Evolutionary conservation across 202 grass and related monocot genomes (phyloP).

Genomic region (Panicum hallii): DNA sequence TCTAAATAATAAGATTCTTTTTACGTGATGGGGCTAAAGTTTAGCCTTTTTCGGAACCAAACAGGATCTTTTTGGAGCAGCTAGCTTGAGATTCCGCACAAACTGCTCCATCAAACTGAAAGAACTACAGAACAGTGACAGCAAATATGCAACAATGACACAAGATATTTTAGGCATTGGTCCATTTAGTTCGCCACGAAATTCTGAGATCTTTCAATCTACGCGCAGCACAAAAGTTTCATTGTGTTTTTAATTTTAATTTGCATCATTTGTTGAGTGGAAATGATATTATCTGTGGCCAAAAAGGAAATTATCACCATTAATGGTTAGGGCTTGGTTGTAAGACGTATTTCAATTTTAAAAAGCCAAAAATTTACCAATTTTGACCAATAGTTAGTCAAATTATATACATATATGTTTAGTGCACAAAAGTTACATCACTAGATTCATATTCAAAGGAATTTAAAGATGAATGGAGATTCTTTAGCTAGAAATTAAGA

Average conservation of each 20-base stretch:
- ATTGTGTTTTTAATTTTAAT: neutral
- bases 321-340: too few relatives aligned
- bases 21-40: too few relatives aligned
- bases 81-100: neutral
- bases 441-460: neutral
- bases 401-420: too few relatives aligned
- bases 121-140: conserved; percentile 7
- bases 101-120: neutral
- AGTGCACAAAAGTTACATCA: neutral
- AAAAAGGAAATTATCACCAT: neutral
- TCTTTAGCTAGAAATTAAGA: neutral
- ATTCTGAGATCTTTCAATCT: neutral
- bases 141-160: conserved; percentile 18
- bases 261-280: neutral
- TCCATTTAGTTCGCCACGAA: neutral
- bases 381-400: too few relatives aligned
- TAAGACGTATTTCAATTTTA: neutral
- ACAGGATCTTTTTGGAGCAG: too few relatives aligned
- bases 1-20: too few relatives aligned
- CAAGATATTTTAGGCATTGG: conserved; percentile 32
- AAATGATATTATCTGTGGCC: neutral
- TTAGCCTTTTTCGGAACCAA: too few relatives aligned
- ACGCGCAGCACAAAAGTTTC: neutral
- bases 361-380: neutral
- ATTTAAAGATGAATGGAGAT: neutral